Evolutionary conservation across 2,329 filamentous ascomycete genomes (phyloP).

Genomic region (Pseudogymnoascus sp.): DNA sequence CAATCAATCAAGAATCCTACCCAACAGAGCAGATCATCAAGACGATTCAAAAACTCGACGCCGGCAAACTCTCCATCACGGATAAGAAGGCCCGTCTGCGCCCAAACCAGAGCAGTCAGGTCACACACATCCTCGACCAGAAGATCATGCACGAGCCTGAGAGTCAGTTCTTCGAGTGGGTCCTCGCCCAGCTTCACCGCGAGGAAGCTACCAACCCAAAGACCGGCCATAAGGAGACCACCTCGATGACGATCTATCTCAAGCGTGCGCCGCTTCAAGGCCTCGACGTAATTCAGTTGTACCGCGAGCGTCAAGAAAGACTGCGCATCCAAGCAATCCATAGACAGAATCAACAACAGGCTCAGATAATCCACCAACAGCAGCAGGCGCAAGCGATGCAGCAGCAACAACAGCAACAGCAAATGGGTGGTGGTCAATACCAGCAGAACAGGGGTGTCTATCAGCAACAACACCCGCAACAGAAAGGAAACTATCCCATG

Average conservation of each 20-base stretch:
- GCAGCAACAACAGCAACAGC: constrained; percentile 12
- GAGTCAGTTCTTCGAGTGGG: constrained; percentile 22
- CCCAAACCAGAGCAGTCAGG: constrained; percentile 23
- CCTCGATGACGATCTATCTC: constrained; percentile 24
- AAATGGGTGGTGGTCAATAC: not conserved
- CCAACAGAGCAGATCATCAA: constrained; percentile 24
- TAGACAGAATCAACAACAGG: constrained; percentile 12
- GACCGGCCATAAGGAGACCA: constrained; percentile 20
- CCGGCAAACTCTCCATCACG: constrained; percentile 19
- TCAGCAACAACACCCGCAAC: constrained; percentile 11
- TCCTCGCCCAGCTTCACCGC: constrained; percentile 24
- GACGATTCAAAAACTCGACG: constrained; percentile 23
- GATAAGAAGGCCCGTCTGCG: constrained; percentile 24
- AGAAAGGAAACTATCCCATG: not conserved
- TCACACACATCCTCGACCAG: constrained; percentile 24
- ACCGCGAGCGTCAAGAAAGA: constrained; percentile 18
- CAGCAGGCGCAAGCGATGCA: not conserved
- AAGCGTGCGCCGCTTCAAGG: constrained; percentile 19
- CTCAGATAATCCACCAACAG: not conserved
- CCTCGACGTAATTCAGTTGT: constrained; percentile 17
- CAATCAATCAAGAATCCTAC: constrained; percentile 21
- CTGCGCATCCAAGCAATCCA: constrained; percentile 13
- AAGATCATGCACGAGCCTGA: constrained; percentile 21
- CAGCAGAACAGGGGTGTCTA: constrained; percentile 12
- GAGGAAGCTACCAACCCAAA: constrained; percentile 13